Evolutionary conservation across 139 green algal species (phyloP).

Genomic region (Volvox reticuliferus): DNA sequence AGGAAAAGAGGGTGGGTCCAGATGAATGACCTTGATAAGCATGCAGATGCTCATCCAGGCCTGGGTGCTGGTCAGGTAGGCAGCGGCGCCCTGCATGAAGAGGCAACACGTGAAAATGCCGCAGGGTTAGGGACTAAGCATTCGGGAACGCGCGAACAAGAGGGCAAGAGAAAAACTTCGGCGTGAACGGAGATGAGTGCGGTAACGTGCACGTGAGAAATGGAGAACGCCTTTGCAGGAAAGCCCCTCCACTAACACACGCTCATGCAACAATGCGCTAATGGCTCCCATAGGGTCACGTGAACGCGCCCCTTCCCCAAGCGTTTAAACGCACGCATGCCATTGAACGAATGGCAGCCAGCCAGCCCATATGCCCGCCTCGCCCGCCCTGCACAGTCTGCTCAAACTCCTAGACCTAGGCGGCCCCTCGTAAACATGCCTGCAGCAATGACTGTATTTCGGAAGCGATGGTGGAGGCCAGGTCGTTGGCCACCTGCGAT

Average conservation of each 20-base stretch:
- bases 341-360: no score
- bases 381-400: neutral
- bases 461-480: constrained; percentile 77
- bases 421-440: constrained; percentile 21
- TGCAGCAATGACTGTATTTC: constrained; percentile 81
- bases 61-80: constrained; percentile 79
- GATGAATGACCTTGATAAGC: constrained; percentile 85
- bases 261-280: no score
- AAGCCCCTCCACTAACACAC: no score
- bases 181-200: no score
- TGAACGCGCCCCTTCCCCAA: no score
- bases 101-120: neutral
- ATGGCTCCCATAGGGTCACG: no score
- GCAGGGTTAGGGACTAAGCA: no score
- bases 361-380: neutral
- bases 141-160: no score
- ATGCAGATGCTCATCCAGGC: constrained; percentile 88
- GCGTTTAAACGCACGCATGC: no score
- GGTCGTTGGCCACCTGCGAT: constrained; percentile 68
- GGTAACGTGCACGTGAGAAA: no score
- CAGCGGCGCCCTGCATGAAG: constrained; percentile 59
- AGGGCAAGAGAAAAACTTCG: no score
- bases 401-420: neutral
- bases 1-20: constrained; percentile 76
- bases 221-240: no score